These are phyloP conservation scores for Coemansia biformis DNA, from an alignment of 192 early-diverging fungal genomes.

Conservation along the genomic window DNA sequence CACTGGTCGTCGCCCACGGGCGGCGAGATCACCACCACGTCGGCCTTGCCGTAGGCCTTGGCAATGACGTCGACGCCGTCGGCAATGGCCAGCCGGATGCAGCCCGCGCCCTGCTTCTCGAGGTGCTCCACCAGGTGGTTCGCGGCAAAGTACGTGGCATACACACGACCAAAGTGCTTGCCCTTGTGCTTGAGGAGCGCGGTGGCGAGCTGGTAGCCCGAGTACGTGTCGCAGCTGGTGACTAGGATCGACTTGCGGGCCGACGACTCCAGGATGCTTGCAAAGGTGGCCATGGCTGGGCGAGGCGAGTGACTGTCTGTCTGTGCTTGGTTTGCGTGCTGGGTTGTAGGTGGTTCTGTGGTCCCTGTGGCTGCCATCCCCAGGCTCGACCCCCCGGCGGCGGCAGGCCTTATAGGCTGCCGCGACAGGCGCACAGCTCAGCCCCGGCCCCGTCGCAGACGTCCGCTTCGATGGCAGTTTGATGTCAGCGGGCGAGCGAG, in stretches of 20 bases:
- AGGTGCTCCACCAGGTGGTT: slow-evolving; percentile 34
- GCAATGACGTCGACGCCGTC: slow-evolving; percentile 26
- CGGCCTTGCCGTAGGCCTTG: slow-evolving; percentile 29
- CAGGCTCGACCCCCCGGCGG: no score
- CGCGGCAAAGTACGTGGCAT: slow-evolving; percentile 25
- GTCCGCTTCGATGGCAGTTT: no score
- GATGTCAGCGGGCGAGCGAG: no score
- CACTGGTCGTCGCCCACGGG: slow-evolving; percentile 35
- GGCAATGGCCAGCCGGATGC: slow-evolving; percentile 15
- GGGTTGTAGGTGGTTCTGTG: no score
- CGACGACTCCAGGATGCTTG: slow-evolving; percentile 20
- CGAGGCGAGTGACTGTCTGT: no score
- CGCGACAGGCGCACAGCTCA: not conserved
- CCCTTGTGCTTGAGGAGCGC: slow-evolving; percentile 24
- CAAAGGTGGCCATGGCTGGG: slow-evolving; percentile 36
- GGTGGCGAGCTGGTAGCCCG: slow-evolving; percentile 28
- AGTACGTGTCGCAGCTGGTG: slow-evolving; percentile 39
- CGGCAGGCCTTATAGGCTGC: not conserved
- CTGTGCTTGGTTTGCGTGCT: no score
- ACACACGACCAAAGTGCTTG: slow-evolving; percentile 22
- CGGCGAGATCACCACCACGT: slow-evolving; percentile 39
- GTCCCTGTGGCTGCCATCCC: no score
- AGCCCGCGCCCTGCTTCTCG: slow-evolving; percentile 29
- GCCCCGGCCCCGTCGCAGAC: no score
- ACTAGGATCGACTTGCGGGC: slow-evolving; percentile 32